Evolutionary conservation across 2,329 filamentous ascomycete genomes (phyloP).

Genomic region (Pyricularia sp.): DNA sequence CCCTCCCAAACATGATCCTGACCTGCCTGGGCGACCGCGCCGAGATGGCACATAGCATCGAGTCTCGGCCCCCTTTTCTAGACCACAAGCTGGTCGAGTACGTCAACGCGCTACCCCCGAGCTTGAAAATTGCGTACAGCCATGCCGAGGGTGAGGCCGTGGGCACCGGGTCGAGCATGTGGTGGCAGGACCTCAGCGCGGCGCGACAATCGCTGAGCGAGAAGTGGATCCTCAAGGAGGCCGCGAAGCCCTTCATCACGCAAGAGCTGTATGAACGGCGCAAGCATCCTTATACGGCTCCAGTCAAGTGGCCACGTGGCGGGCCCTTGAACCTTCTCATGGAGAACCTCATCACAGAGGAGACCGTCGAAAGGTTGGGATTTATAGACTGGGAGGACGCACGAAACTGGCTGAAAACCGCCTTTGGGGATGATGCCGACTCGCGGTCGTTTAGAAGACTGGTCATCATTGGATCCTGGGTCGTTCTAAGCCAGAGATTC

Average conservation of each 20-base stretch:
- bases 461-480: conserved; percentile 29
- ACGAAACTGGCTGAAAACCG: conserved; percentile 22
- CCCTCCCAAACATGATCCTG: conserved; percentile 19
- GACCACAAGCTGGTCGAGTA: conserved; percentile 22
- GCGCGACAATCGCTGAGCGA: conserved; percentile 22
- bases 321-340: conserved; percentile 32
- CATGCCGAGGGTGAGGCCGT: not conserved
- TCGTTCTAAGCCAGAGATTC: conserved; percentile 32
- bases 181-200: conserved; percentile 4
- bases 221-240: conserved; percentile 43
- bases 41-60: conserved; percentile 27
- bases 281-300: conserved; percentile 41
- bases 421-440: conserved; percentile 26
- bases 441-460: conserved; percentile 23
- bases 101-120: conserved; percentile 19
- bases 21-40: conserved; percentile 21
- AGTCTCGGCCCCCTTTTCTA: conserved; percentile 25
- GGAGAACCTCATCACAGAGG: conserved; percentile 20
- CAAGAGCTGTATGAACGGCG: conserved; percentile 38
- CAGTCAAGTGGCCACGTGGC: conserved; percentile 25
- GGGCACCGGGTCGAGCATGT: not conserved
- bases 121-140: no score
- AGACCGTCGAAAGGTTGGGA: conserved; percentile 26
- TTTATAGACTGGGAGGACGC: conserved; percentile 29
- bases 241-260: conserved; percentile 37